Evolutionary conservation across 257 asterid species (phyloP), one percentile per base, ranked within the genome.

Genomic region (Marsdenia floribunda): DNA sequence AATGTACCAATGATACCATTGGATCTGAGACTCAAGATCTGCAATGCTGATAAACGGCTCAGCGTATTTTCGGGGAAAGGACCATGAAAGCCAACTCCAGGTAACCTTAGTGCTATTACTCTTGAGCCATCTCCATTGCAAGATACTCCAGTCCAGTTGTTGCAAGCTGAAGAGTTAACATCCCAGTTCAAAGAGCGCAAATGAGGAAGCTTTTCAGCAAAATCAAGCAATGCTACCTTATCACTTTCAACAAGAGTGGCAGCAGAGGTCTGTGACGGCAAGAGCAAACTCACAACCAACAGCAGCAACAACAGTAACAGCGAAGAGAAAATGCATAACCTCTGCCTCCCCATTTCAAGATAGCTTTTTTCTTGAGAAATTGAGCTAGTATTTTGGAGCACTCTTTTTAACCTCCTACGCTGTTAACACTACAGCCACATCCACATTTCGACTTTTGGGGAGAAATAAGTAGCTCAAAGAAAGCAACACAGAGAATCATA

Each of bases 1-100:
- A 95, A 87, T 54, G 77, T 63, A 53, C 99, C 99, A 63, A 57
- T 87, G 67, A 95, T 89, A 78, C 85, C 89, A 80, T 92, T 95
- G 77, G 98, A 87, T 86, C 99, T 90, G 77, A 95, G 98, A 88
- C 98, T 92, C 90, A 95, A 81, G 89, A 94, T 89, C 90, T 90
- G 95, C 87, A 93, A 80, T 50, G 91, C 93, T n/a, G 97, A 84
- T 61, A 93, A 82, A 3, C 96, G 85, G 86, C 90, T 78, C 33
- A 90, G 76, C 0, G 97, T 88, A 68, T 88, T 82, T 13, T 29
- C 29, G 5, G 98, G 98, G 75, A 93, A 85, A 16, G 94, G 90
- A 50, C 98, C 98, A 65, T 83, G 88, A 77, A 93, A 85, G 8
- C 98, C 96, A 19, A 90, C 85, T 61, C 96, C 97, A n/a, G 97